phyloP scores from a whole-genome alignment of 768 basidiomycete species.

The Epithele typhae region DNA sequence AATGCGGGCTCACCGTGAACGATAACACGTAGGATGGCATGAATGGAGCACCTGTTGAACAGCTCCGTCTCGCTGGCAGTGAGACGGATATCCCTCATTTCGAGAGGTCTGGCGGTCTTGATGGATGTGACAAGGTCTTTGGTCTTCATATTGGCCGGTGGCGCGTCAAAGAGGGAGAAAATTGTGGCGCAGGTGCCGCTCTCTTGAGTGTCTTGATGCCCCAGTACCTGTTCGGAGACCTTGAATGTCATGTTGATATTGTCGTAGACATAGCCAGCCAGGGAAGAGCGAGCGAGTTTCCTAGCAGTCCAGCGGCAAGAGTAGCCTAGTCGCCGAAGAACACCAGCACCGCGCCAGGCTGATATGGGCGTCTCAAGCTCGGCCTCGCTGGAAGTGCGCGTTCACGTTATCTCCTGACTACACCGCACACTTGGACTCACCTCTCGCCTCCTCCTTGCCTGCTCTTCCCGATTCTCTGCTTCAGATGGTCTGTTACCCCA shows the following conservation, averaged over 20 bases:
- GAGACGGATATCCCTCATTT: slow-evolving; percentile 24
- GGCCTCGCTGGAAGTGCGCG: too few relatives aligned
- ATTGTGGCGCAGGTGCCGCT: slow-evolving; percentile 35
- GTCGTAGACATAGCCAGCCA: too few relatives aligned
- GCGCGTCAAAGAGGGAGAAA: slow-evolving; percentile 22
- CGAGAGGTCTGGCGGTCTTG: slow-evolving; percentile 19
- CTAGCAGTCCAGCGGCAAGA: too few relatives aligned
- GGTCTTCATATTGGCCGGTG: slow-evolving; percentile 19
- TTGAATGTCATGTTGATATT: slow-evolving; percentile 32
- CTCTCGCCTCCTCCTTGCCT: too few relatives aligned
- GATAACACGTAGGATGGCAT: slow-evolving; percentile 28
- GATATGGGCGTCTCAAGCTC: too few relatives aligned
- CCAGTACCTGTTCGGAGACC: slow-evolving; percentile 30
- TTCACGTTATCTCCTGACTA: too few relatives aligned
- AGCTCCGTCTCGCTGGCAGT: slow-evolving; percentile 12
- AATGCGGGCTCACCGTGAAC: slow-evolving; percentile 27
- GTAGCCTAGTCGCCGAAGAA: too few relatives aligned
- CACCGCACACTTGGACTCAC: too few relatives aligned
- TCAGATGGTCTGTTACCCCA: too few relatives aligned
- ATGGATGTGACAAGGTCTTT: slow-evolving; percentile 16
- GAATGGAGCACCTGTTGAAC: slow-evolving; percentile 16
- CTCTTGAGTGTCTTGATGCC: slow-evolving; percentile 29
- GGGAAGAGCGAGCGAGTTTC: too few relatives aligned
- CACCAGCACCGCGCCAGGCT: too few relatives aligned
- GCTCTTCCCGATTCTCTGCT: too few relatives aligned